These are phyloP conservation scores for Vitis amurensis DNA, from an alignment of 164 flowering plant genomes.

Conservation along the genomic window DNA sequence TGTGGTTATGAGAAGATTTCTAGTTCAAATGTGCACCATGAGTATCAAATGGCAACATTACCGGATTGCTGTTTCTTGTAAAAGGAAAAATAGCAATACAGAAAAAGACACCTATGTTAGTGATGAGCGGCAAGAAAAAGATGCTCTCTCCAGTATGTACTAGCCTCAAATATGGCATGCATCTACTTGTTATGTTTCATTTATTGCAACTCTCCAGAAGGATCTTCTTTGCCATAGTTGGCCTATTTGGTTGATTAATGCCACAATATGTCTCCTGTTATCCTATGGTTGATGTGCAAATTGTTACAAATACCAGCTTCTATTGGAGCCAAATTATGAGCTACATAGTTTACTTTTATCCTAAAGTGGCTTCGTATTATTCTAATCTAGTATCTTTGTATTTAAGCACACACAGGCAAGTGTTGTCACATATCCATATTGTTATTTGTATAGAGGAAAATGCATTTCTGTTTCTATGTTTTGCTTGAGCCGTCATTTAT, in stretches of 20 bases:
- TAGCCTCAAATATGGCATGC: not conserved
- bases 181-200: not conserved
- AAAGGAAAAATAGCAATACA: not conserved
- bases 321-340: too few relatives aligned
- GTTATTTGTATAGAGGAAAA: not conserved
- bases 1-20: too few relatives aligned
- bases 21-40: not conserved
- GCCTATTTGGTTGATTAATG: not conserved
- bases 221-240: not conserved
- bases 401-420: not conserved
- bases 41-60: not conserved
- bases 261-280: not conserved
- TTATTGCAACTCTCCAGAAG: not conserved
- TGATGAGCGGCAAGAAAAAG: not conserved
- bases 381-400: too few relatives aligned
- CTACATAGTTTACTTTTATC: too few relatives aligned
- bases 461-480: slow-evolving; percentile 2
- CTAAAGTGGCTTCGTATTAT: too few relatives aligned
- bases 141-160: not conserved
- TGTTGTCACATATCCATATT: not conserved
- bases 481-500: not conserved
- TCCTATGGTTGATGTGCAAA: too few relatives aligned
- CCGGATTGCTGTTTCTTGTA: too few relatives aligned
- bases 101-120: not conserved
- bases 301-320: too few relatives aligned